Conservation (phyloP, 1,284 basidiomycete species). For the Ustilago esculenta region DNA sequence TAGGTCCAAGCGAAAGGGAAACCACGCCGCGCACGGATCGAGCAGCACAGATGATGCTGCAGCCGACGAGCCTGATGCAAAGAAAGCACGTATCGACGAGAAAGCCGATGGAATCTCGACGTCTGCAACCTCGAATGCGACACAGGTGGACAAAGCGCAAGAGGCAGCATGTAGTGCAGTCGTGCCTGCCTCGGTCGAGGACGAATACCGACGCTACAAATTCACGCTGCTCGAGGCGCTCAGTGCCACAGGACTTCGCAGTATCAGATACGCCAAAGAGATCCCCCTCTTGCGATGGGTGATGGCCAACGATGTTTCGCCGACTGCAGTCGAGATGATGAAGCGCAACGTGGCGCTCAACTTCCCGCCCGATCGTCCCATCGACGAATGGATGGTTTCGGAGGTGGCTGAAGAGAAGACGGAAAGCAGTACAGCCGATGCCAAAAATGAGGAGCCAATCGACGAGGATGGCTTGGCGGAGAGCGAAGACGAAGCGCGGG, state of each 20-base stretch:
- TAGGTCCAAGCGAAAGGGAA: constrained; percentile 35
- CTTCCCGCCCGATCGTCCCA: constrained; percentile 72
- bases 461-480: constrained; percentile 38
- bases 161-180: constrained; percentile 1
- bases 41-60: neutral
- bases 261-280: constrained; percentile 97
- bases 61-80: constrained; percentile 15
- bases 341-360: constrained; percentile 89
- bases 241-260: constrained; percentile 91
- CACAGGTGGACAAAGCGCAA: neutral
- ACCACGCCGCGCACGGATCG: constrained; percentile 6
- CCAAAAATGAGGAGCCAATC: constrained; percentile 5
- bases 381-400: constrained; percentile 50
- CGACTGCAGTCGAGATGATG: constrained; percentile 86
- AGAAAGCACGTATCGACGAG: constrained; percentile 16
- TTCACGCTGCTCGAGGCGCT: constrained; percentile 92
- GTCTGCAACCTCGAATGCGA: neutral
- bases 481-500: constrained; percentile 22
- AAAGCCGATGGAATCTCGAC: constrained; percentile 6
- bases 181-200: constrained; percentile 1
- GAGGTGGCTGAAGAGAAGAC: constrained; percentile 7
- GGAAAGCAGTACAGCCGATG: neutral
- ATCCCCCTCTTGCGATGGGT: constrained; percentile 90
- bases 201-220: constrained; percentile 73
- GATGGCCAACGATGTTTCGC: constrained; percentile 91